Evolutionary conservation across 179 eudicot genomes (phyloP).

Genomic region (Beta corolliflora): DNA sequence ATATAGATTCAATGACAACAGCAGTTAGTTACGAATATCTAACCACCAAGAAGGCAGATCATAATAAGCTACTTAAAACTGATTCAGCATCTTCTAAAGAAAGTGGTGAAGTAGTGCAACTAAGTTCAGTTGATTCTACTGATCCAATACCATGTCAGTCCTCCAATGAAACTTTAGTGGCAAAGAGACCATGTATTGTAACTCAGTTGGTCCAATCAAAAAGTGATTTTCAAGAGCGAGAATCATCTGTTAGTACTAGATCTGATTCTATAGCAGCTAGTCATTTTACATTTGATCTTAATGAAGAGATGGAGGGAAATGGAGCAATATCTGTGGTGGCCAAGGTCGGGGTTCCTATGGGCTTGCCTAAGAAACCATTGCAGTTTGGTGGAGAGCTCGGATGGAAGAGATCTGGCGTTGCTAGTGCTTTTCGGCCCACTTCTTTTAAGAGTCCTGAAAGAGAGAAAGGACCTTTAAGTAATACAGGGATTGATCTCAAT

Average conservation of each 20-base stretch:
- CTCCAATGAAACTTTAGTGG: conserved; percentile 16
- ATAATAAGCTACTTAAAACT: conserved; percentile 34
- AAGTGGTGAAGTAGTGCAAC: conserved; percentile 24
- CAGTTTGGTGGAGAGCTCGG: conserved; percentile 60
- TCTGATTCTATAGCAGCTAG: conserved; percentile 11
- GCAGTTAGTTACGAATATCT: conserved; percentile 16
- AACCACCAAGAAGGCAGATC: not conserved
- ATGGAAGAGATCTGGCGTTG: conserved; percentile 49
- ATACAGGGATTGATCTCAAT: conserved; percentile 57
- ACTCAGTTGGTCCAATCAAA: conserved; percentile 26
- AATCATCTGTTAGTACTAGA: conserved; percentile 27
- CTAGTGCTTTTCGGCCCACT: conserved; percentile 61
- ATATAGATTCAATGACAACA: conserved; percentile 14
- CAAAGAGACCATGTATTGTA: conserved; percentile 22
- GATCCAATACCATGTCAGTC: conserved; percentile 24
- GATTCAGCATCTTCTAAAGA: conserved; percentile 49
- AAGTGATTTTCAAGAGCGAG: conserved; percentile 17
- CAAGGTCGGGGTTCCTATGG: conserved; percentile 50
- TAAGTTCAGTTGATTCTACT: conserved; percentile 35
- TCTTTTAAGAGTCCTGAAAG: conserved; percentile 10
- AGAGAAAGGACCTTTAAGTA: conserved; percentile 1
- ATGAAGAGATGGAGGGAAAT: conserved; percentile 37
- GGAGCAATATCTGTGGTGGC: conserved; percentile 52
- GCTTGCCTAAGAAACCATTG: conserved; percentile 45
- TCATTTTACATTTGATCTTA: conserved; percentile 47